These are phyloP conservation scores for Jackrogersella multiformis DNA, from an alignment of 495 filamentous ascomycete species.

Conservation along the genomic window DNA sequence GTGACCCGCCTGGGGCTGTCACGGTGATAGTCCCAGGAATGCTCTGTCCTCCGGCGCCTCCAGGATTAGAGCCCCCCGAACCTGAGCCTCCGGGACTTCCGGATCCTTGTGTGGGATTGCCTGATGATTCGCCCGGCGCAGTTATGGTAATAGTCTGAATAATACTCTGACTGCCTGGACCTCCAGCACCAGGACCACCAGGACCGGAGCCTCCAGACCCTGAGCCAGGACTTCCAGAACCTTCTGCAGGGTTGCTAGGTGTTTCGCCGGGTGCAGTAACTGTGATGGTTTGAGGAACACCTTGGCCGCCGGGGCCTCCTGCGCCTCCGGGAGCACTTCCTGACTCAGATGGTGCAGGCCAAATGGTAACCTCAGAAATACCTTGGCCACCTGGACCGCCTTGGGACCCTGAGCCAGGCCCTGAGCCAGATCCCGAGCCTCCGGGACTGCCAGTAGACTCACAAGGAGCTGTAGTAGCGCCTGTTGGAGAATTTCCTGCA, in stretches of 20 bases:
- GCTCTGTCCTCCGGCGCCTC: slow-evolving; percentile 21
- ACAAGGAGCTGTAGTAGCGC: slow-evolving; percentile 25
- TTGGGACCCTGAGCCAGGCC: slow-evolving; percentile 28
- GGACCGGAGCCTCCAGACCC: slow-evolving; percentile 7
- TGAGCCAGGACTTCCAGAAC: slow-evolving; percentile 14
- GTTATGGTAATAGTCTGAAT: not conserved
- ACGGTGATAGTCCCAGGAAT: slow-evolving; percentile 34
- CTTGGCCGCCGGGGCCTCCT: slow-evolving; percentile 12
- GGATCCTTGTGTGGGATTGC: not conserved
- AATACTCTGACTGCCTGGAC: not conserved
- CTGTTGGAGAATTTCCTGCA: slow-evolving; percentile 14
- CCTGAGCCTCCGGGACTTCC: not conserved
- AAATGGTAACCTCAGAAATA: slow-evolving; percentile 32
- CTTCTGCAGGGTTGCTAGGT: slow-evolving; percentile 15
- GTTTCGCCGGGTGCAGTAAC: slow-evolving; percentile 21
- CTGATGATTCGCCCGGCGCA: not conserved
- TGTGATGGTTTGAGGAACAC: slow-evolving; percentile 24
- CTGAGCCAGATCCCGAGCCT: slow-evolving; percentile 23
- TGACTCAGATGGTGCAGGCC: slow-evolving; percentile 23
- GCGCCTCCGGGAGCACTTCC: slow-evolving; percentile 16
- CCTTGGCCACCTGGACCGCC: slow-evolving; percentile 32
- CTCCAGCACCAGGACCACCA: slow-evolving; percentile 9
- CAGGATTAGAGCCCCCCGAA: slow-evolving; percentile 6
- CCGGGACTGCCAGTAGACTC: slow-evolving; percentile 29
- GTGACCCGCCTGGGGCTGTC: slow-evolving; percentile 35